phyloP scores from a whole-genome alignment of 768 basidiomycete genomes.

The Suillus paluster region DNA sequence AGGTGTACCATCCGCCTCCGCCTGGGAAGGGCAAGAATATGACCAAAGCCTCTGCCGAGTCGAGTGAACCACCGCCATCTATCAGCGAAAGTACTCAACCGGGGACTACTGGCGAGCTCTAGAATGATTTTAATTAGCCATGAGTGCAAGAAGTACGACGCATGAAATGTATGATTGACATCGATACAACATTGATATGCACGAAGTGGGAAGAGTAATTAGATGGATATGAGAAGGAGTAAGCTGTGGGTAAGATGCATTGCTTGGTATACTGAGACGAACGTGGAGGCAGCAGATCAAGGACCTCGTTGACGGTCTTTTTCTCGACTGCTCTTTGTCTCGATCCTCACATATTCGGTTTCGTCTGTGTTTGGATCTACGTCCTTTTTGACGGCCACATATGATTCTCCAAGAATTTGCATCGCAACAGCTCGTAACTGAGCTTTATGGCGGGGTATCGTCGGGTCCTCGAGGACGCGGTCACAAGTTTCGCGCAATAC shows the following conservation, averaged over 20 bases:
- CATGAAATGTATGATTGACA: slow-evolving; percentile 5
- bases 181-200: too few relatives aligned
- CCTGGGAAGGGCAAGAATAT: slow-evolving; percentile 74
- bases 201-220: background rate
- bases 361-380: slow-evolving; percentile 53
- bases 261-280: slow-evolving; percentile 4
- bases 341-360: slow-evolving; percentile 81
- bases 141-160: background rate
- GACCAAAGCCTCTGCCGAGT: background rate
- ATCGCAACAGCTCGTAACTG: slow-evolving; percentile 79
- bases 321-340: slow-evolving; percentile 69
- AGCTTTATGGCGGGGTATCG: slow-evolving; percentile 57
- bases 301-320: slow-evolving; percentile 36
- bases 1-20: slow-evolving; percentile 84
- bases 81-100: background rate
- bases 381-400: slow-evolving; percentile 70
- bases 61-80: background rate
- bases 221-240: background rate
- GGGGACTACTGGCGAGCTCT: slow-evolving; percentile 2
- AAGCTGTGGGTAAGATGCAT: slow-evolving; percentile 2
- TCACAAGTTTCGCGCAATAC: slow-evolving; percentile 90
- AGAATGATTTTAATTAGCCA: slow-evolving; percentile 3
- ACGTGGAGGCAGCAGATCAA: slow-evolving; percentile 12
- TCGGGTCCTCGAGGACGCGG: slow-evolving; percentile 65
- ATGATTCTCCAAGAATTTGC: slow-evolving; percentile 85